phyloP scores from a whole-genome alignment of 768 basidiomycete species.

The Hemileccinum impolitum region DNA sequence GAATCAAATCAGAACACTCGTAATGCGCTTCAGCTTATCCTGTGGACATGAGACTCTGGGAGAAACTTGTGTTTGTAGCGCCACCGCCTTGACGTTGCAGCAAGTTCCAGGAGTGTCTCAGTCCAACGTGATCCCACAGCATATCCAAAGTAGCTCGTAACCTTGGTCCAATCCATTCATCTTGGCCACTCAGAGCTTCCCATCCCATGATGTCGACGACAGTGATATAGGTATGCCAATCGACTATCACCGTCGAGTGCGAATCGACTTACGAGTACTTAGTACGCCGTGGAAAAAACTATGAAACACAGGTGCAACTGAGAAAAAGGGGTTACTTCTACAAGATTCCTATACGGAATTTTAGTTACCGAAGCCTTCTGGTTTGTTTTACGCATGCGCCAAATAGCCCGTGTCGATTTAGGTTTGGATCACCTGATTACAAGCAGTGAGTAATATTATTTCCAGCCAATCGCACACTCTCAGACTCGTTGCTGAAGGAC shows the following conservation, averaged over 20 bases:
- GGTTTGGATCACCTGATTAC: background rate
- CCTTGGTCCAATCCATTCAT: too few relatives aligned
- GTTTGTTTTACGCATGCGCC: background rate
- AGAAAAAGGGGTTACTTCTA: background rate
- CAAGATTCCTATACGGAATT: background rate
- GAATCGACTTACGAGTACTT: background rate
- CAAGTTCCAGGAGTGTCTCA: slow-evolving; percentile 4
- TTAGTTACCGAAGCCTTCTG: slow-evolving; percentile 1
- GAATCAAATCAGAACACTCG: slow-evolving; percentile 2
- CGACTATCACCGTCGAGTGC: background rate
- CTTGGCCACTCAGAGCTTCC: too few relatives aligned
- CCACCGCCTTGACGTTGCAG: slow-evolving; percentile 11
- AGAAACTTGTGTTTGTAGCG: background rate
- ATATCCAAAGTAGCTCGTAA: too few relatives aligned
- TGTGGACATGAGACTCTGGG: background rate
- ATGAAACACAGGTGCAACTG: background rate
- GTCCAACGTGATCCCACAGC: too few relatives aligned
- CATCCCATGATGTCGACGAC: too few relatives aligned
- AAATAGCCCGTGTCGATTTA: background rate
- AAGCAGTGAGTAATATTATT: background rate
- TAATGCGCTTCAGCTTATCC: background rate
- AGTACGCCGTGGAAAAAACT: background rate
- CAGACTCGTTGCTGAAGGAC: background rate
- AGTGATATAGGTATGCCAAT: background rate
- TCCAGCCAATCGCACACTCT: background rate